phyloP scores from a whole-genome alignment of 2,329 filamentous ascomycete species.

The Xylariaceae sp. region DNA sequence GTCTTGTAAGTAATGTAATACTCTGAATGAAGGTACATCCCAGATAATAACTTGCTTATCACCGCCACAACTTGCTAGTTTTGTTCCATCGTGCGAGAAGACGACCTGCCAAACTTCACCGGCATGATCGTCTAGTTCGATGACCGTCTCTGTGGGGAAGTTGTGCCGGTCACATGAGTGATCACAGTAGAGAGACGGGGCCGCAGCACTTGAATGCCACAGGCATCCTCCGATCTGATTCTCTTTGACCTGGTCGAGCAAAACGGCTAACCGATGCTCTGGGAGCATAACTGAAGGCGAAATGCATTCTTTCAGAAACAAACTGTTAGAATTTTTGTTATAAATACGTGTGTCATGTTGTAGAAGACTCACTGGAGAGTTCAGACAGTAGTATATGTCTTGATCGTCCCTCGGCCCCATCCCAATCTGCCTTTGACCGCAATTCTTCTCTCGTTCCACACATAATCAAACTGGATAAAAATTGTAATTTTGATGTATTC shows the following conservation, averaged over 20 bases:
- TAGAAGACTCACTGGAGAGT: constrained; percentile 65
- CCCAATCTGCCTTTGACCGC: constrained; percentile 74
- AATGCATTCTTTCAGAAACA: constrained; percentile 89
- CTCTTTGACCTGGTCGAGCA: constrained; percentile 80
- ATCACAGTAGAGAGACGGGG: constrained; percentile 84
- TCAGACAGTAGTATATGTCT: constrained; percentile 72
- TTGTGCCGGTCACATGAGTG: constrained; percentile 76
- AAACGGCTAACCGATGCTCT: constrained; percentile 75
- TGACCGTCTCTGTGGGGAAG: constrained; percentile 70
- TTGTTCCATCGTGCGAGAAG: constrained; percentile 84
- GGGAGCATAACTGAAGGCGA: constrained; percentile 97
- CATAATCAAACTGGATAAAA: constrained; percentile 88
- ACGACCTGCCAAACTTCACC: constrained; percentile 90
- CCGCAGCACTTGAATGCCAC: constrained; percentile 77
- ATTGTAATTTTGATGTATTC: constrained; percentile 72
- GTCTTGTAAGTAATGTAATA: constrained; percentile 59
- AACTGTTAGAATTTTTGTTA: too few relatives aligned
- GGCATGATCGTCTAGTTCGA: constrained; percentile 67
- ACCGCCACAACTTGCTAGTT: constrained; percentile 76
- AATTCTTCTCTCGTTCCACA: constrained; percentile 75
- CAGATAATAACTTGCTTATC: constrained; percentile 77
- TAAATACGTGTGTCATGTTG: constrained; percentile 19
- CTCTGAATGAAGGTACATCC: constrained; percentile 66
- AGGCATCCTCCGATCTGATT: constrained; percentile 78
- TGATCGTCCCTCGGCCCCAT: constrained; percentile 72